Conservation (phyloP, 2,329 filamentous ascomycete genomes). For the Colletotrichum cereale region DNA sequence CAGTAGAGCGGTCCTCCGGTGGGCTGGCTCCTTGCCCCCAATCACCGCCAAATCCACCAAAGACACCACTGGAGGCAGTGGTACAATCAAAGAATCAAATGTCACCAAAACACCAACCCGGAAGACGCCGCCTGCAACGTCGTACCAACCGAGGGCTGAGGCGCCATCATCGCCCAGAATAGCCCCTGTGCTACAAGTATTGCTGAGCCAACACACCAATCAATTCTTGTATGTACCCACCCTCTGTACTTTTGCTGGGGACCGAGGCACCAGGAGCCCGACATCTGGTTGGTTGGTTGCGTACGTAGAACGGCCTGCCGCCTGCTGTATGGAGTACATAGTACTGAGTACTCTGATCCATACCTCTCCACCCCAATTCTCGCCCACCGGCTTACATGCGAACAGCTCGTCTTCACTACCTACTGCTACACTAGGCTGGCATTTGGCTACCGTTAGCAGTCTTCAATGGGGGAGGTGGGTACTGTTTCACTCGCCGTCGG, state of each 20-base stretch:
- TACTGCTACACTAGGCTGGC: background rate
- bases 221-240: background rate
- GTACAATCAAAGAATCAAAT: background rate
- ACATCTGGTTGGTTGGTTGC: background rate
- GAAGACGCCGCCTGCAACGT: conserved; percentile 34
- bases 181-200: background rate
- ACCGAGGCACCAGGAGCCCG: conserved; percentile 17
- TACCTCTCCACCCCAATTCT: background rate
- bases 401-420: conserved; percentile 3
- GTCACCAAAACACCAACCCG: conserved; percentile 1
- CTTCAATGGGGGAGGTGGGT: background rate
- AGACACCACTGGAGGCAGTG: background rate
- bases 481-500: conserved; percentile 23
- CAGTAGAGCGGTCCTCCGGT: background rate
- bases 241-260: background rate
- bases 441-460: background rate
- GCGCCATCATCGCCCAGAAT: background rate
- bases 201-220: conserved; percentile 23
- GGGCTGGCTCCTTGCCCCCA: background rate
- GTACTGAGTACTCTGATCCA: too few species aligned
- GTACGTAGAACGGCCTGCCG: too few species aligned
- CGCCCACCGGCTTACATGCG: background rate
- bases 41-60: background rate
- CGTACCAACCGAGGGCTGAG: conserved; percentile 6
- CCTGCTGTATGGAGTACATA: background rate